Conservation (phyloP, 2,329 filamentous ascomycete species). For the Trichoderma pleuroti region DNA sequence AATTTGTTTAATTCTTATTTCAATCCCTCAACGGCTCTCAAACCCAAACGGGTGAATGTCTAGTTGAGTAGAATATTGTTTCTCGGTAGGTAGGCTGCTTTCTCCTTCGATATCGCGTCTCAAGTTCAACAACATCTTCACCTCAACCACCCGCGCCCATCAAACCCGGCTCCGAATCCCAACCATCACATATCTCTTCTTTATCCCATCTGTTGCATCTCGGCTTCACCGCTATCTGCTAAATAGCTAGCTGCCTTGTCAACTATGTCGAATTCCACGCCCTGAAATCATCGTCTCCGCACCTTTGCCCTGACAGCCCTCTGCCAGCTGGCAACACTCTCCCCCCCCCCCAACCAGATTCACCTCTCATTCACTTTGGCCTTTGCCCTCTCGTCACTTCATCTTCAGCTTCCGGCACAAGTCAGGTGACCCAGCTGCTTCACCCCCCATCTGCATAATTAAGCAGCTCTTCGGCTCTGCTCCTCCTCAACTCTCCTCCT, state of each 20-base stretch:
- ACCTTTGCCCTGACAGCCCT: background rate
- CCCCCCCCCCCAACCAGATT: background rate
- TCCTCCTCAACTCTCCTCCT: background rate
- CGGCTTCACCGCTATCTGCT: background rate
- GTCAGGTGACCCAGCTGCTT: constrained; percentile 12
- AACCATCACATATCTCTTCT: background rate
- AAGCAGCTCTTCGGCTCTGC: background rate
- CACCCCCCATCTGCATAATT: background rate
- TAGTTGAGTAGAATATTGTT: background rate
- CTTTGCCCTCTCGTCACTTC: background rate
- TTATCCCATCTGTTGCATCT: background rate
- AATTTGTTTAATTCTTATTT: background rate
- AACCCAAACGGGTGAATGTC: background rate
- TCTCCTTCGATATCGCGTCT: background rate
- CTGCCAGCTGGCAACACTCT: background rate
- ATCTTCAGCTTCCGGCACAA: background rate
- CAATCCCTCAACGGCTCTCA: background rate
- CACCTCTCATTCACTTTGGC: background rate
- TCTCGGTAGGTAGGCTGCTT: background rate
- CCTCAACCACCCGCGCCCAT: background rate
- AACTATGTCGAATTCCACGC: background rate
- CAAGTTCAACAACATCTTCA: background rate
- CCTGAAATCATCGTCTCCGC: background rate
- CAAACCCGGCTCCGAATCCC: background rate
- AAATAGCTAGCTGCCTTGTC: background rate